Percentiles rank a stretch among this genome's conserved stretches.
These are phyloP conservation scores for Stagonosporopsis rhizophila DNA, from an alignment of 2,329 filamentous ascomycete species.

Conservation along the genomic window DNA sequence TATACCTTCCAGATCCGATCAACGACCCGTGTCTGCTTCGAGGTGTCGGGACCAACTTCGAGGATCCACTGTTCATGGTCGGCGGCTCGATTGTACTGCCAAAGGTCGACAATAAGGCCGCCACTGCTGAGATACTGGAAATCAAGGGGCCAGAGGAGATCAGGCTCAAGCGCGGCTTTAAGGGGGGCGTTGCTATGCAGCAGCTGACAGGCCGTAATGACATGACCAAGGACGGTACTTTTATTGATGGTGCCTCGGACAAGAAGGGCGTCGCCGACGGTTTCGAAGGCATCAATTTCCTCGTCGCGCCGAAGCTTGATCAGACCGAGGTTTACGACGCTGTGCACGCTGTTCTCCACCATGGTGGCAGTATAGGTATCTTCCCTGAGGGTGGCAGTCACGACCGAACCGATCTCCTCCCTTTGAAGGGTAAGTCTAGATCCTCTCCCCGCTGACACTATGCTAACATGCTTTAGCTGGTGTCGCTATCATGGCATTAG, in stretches of 20 bases:
- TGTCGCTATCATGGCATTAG: constrained; percentile 96
- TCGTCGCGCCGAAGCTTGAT: constrained; percentile 90
- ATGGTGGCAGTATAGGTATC: constrained; percentile 90
- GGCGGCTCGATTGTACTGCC: constrained; percentile 89
- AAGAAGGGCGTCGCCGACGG: constrained; percentile 61
- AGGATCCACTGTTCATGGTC: constrained; percentile 56
- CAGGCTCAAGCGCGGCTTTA: constrained; percentile 86
- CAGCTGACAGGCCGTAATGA: constrained; percentile 85
- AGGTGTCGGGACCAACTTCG: constrained; percentile 83
- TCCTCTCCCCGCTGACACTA: neutral
- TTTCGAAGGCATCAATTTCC: constrained; percentile 82
- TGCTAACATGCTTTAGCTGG: constrained; percentile 65
- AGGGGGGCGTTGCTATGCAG: constrained; percentile 73
- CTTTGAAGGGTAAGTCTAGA: constrained; percentile 67
- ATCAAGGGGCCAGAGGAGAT: constrained; percentile 82
- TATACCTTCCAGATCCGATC: constrained; percentile 89
- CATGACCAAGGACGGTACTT: constrained; percentile 70
- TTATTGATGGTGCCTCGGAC: constrained; percentile 61
- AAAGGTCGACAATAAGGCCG: constrained; percentile 79
- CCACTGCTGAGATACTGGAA: constrained; percentile 83
- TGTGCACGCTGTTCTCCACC: constrained; percentile 82
- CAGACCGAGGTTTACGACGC: constrained; percentile 93
- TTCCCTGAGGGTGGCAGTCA: constrained; percentile 97
- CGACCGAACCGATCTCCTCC: constrained; percentile 88
- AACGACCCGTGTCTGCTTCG: constrained; percentile 82